Evolutionary conservation across 2,329 filamentous ascomycete species (phyloP).

Genomic region (Truncatella angustata): DNA sequence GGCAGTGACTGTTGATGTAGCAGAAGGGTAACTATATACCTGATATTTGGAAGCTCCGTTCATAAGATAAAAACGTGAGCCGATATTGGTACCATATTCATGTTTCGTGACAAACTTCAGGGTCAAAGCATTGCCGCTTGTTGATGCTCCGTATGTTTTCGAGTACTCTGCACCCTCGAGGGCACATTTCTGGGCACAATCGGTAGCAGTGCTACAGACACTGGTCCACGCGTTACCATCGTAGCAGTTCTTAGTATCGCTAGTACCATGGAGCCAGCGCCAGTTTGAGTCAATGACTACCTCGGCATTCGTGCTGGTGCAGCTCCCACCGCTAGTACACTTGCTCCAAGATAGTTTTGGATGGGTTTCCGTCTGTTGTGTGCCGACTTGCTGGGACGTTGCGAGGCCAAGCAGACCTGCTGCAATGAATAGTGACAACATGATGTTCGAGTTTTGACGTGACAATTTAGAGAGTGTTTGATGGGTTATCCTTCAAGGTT

Average conservation of each 20-base stretch:
- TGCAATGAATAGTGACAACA: constrained; percentile 28
- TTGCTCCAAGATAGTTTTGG: constrained; percentile 46
- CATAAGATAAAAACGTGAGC: constrained; percentile 58
- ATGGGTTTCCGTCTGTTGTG: constrained; percentile 39
- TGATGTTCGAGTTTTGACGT: constrained; percentile 13
- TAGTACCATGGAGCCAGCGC: constrained; percentile 48
- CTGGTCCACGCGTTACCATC: constrained; percentile 41
- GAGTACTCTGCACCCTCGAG: constrained; percentile 45
- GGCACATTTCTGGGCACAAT: constrained; percentile 43
- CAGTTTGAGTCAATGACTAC: constrained; percentile 53
- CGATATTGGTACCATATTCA: constrained; percentile 38
- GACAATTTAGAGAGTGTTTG: no score
- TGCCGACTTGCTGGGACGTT: constrained; percentile 43
- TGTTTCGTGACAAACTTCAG: constrained; percentile 53
- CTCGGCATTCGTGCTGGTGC: constrained; percentile 40
- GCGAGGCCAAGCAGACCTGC: constrained; percentile 35
- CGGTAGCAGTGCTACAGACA: constrained; percentile 34
- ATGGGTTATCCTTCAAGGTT: neutral
- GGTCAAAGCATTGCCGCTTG: constrained; percentile 44
- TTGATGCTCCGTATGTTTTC: constrained; percentile 46
- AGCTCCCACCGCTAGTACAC: constrained; percentile 41
- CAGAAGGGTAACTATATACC: neutral
- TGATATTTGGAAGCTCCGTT: constrained; percentile 54
- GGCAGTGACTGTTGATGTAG: no score
- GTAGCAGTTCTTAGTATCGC: constrained; percentile 45